A percentile compares a stretch with the other conserved stretches of the same genome.
These are phyloP conservation scores for Phanerodontia chrysosporium DNA, from an alignment of 768 basidiomycete genomes.

Conservation along the genomic window DNA sequence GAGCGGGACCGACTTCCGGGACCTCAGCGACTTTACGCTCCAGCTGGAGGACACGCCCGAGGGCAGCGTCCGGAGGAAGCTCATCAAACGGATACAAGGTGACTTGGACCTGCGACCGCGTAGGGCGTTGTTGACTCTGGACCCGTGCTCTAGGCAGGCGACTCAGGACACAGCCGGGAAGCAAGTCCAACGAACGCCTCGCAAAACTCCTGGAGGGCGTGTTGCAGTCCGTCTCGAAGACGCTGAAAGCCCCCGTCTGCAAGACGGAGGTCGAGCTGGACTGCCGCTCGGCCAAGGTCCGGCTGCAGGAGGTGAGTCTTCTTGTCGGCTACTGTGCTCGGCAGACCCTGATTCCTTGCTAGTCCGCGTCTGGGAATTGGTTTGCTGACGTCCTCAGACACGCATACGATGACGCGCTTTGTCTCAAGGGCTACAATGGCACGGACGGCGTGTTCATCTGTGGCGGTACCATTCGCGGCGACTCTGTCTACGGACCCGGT, in stretches of 20 bases:
- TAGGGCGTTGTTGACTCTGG: not conserved
- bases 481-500: constrained; percentile 83
- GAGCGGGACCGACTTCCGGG: constrained; percentile 87
- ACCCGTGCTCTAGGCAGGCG: constrained; percentile 48
- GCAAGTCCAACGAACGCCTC: constrained; percentile 41
- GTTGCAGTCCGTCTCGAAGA: constrained; percentile 62
- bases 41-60: constrained; percentile 55
- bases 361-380: constrained; percentile 78
- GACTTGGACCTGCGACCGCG: constrained; percentile 4
- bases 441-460: constrained; percentile 81
- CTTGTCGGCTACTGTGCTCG: not conserved
- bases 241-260: constrained; percentile 75
- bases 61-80: constrained; percentile 59
- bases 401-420: constrained; percentile 71
- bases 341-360: not conserved
- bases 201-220: constrained; percentile 55
- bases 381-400: constrained; percentile 82
- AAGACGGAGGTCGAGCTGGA: constrained; percentile 64
- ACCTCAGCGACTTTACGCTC: constrained; percentile 71
- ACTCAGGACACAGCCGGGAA: constrained; percentile 56
- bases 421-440: constrained; percentile 52
- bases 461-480: constrained; percentile 82
- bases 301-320: constrained; percentile 62
- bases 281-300: constrained; percentile 68
- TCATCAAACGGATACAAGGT: constrained; percentile 65